Evolutionary conservation across 306 rosid genomes (phyloP).

Genomic region (Corylus avellana): DNA sequence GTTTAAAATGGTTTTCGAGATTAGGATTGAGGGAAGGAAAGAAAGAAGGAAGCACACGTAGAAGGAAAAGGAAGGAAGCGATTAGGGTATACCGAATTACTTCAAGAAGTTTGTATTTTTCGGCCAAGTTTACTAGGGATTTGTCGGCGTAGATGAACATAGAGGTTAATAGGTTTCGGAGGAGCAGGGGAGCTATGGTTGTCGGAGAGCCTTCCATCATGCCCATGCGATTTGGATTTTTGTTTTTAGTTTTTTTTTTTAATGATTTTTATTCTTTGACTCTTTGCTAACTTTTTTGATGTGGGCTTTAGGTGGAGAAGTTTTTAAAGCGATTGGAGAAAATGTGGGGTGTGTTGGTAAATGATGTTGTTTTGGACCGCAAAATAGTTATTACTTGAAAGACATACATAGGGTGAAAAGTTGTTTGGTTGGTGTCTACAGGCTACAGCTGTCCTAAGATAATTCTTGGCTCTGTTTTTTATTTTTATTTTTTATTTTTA

Average conservation of each 20-base stretch:
- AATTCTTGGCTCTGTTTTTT: too few relatives aligned
- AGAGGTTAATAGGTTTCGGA: conserved; percentile 44
- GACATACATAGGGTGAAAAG: too few relatives aligned
- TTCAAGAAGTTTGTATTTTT: conserved; percentile 45
- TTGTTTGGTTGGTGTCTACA: too few relatives aligned
- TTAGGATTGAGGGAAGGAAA: conserved; percentile 13
- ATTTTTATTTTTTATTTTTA: too few relatives aligned
- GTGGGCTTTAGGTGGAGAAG: too few relatives aligned
- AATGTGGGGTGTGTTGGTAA: too few relatives aligned
- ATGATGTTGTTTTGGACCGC: too few relatives aligned
- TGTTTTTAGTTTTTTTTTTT: background rate
- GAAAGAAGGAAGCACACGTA: conserved; percentile 52
- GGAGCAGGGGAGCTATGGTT: conserved; percentile 43
- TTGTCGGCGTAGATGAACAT: conserved; percentile 40
- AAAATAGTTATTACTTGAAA: too few relatives aligned
- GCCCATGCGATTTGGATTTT: conserved; percentile 7
- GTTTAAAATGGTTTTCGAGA: background rate
- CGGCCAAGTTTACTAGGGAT: conserved; percentile 29
- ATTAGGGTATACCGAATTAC: conserved; percentile 43
- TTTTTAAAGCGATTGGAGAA: background rate
- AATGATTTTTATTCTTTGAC: background rate
- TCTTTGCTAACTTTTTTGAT: too few relatives aligned
- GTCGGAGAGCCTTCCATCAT: conserved; percentile 34
- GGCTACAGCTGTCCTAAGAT: too few relatives aligned
- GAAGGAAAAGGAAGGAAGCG: conserved; percentile 42